These are phyloP conservation scores for Nematocida major DNA, from an alignment of 371 early-diverging fungal species.

Conservation along the genomic window DNA sequence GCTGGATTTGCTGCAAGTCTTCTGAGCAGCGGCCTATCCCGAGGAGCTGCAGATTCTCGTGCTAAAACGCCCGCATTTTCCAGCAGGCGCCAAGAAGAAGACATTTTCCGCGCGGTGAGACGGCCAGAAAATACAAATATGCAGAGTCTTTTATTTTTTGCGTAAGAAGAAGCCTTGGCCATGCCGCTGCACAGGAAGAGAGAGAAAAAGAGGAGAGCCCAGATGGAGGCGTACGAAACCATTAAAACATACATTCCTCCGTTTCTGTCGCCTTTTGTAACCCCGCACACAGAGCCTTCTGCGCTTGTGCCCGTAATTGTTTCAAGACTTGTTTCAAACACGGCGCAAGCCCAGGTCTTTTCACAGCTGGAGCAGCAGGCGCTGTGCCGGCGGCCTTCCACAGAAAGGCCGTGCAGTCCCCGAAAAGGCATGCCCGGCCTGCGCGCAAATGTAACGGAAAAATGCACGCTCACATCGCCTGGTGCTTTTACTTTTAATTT, in stretches of 20 bases:
- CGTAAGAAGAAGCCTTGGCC: background rate
- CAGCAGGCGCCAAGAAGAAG: too few relatives aligned
- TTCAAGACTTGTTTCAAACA: background rate
- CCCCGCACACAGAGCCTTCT: background rate
- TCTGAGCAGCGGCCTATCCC: too few relatives aligned
- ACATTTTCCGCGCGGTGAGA: too few relatives aligned
- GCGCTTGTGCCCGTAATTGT: background rate
- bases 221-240: background rate
- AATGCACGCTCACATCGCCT: constrained; percentile 1
- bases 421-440: too few relatives aligned
- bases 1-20: too few relatives aligned
- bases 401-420: background rate
- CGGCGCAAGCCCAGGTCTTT: background rate
- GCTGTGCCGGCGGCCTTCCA: too few relatives aligned
- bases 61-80: too few relatives aligned
- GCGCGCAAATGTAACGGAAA: constrained; percentile 37
- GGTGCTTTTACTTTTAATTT: constrained; percentile 42
- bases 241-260: background rate
- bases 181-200: background rate
- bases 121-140: too few relatives aligned
- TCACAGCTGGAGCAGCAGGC: too few relatives aligned
- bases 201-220: background rate
- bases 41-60: too few relatives aligned
- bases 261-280: background rate
- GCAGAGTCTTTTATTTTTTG: too few relatives aligned